phyloP scores from a whole-genome alignment of 441 rosid genomes.

The Macaranga tanarius region DNA sequence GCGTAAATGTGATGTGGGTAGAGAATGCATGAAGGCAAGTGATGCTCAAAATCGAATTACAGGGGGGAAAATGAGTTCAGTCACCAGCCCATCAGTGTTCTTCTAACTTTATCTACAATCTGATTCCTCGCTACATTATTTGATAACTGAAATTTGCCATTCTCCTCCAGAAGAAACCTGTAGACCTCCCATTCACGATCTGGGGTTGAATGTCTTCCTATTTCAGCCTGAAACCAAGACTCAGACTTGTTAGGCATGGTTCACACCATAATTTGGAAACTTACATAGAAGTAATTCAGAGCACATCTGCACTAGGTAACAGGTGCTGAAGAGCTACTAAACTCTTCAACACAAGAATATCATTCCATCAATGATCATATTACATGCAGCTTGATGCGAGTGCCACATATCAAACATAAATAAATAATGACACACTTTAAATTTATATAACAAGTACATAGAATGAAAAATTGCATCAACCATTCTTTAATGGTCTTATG shows the following conservation, averaged over 20 bases:
- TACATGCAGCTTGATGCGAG: not conserved
- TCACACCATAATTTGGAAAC: not conserved
- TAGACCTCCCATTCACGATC: conserved; percentile 77
- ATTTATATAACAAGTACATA: not conserved
- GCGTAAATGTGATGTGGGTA: too few species aligned
- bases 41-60: not conserved
- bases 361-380: not conserved
- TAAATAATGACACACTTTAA: too few species aligned
- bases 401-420: too few species aligned
- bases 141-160: conserved; percentile 37
- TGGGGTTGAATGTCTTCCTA: conserved; percentile 52
- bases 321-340: not conserved
- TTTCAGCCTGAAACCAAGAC: conserved; percentile 55
- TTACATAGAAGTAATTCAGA: not conserved
- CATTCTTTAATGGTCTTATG: not conserved
- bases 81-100: conserved; percentile 84
- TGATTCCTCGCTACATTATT: conserved; percentile 41
- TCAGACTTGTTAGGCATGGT: conserved; percentile 4
- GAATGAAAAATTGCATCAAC: conserved; percentile 3
- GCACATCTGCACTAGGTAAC: not conserved
- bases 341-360: not conserved
- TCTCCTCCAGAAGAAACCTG: conserved; percentile 74
- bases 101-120: conserved; percentile 64
- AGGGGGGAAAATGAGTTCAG: conserved; percentile 2
- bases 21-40: not conserved